These are phyloP conservation scores for Fusarium sp. DNA, from an alignment of 2,329 filamentous ascomycete genomes.

Conservation along the genomic window DNA sequence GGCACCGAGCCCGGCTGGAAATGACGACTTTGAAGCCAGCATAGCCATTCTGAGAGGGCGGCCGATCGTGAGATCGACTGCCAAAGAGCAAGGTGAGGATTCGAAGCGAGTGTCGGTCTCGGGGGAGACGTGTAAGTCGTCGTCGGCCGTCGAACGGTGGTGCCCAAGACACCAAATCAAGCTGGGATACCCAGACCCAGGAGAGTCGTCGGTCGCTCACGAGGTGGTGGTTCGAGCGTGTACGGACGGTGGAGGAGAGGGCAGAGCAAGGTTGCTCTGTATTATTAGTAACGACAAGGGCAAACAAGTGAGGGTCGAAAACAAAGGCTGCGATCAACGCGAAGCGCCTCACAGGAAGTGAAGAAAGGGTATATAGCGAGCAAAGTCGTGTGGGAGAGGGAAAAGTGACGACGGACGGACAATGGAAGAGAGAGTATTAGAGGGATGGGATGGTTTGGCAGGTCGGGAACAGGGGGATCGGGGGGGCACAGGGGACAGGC, in stretches of 20 bases:
- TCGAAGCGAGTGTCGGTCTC: constrained; percentile 2
- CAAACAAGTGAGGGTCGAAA: constrained; percentile 21
- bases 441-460: constrained; percentile 44
- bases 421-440: constrained; percentile 40
- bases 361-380: constrained; percentile 29
- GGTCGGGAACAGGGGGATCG: constrained; percentile 37
- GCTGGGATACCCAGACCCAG: constrained; percentile 40
- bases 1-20: constrained; percentile 65
- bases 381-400: constrained; percentile 25
- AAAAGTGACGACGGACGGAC: constrained; percentile 33
- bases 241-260: constrained; percentile 6
- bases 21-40: constrained; percentile 80
- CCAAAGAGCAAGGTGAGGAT: constrained; percentile 4
- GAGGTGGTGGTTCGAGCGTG: constrained; percentile 21
- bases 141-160: constrained; percentile 25
- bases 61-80: constrained; percentile 15
- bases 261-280: constrained; percentile 18
- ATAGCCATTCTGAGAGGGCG: constrained; percentile 71
- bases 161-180: constrained; percentile 39
- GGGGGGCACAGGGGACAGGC: constrained; percentile 32
- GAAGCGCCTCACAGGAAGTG: constrained; percentile 33
- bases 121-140: constrained; percentile 1
- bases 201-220: constrained; percentile 32
- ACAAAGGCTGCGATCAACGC: constrained; percentile 44
- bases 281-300: constrained; percentile 40